Evolutionary conservation across 768 basidiomycete species (phyloP).

Genomic region (Psilocybe tampanensis): DNA sequence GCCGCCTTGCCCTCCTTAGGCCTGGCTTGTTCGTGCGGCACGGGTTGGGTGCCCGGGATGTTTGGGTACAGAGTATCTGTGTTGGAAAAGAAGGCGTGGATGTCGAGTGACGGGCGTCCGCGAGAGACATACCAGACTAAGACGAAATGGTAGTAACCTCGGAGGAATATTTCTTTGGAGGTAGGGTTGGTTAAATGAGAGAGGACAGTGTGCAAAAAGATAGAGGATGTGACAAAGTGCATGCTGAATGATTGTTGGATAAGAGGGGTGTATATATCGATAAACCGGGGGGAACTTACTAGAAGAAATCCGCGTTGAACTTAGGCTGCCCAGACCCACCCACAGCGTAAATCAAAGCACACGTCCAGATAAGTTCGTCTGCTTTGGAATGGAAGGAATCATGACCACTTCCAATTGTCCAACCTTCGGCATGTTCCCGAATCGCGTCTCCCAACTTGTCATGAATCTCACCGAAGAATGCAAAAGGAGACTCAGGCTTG

Average conservation of each 20-base stretch:
- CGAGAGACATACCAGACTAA: slow-evolving; percentile 60
- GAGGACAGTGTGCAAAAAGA: slow-evolving; percentile 56
- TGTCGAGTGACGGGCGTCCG: slow-evolving; percentile 52
- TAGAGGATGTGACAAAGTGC: slow-evolving; percentile 65
- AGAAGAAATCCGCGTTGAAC: slow-evolving; percentile 62
- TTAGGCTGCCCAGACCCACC: slow-evolving; percentile 45
- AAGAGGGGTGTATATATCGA: neutral
- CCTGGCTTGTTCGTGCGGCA: slow-evolving; percentile 31
- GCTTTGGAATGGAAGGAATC: slow-evolving; percentile 49
- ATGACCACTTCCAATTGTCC: slow-evolving; percentile 33
- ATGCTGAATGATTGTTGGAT: slow-evolving; percentile 39
- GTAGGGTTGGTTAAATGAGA: slow-evolving; percentile 38
- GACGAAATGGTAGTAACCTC: slow-evolving; percentile 53
- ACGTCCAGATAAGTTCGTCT: slow-evolving; percentile 64
- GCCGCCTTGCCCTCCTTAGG: neutral
- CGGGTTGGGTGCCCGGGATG: neutral
- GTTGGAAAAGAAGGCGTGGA: slow-evolving; percentile 48
- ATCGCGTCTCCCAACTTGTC: slow-evolving; percentile 42
- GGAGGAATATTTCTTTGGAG: slow-evolving; percentile 57
- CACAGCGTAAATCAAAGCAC: slow-evolving; percentile 55
- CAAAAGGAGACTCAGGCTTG: slow-evolving; percentile 27
- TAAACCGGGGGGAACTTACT: slow-evolving; percentile 47
- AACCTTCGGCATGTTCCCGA: slow-evolving; percentile 41
- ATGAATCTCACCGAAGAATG: slow-evolving; percentile 27
- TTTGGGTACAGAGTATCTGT: neutral